phyloP scores from a whole-genome alignment of 31 red algal genomes.

The Asparagopsis taxiformis region DNA sequence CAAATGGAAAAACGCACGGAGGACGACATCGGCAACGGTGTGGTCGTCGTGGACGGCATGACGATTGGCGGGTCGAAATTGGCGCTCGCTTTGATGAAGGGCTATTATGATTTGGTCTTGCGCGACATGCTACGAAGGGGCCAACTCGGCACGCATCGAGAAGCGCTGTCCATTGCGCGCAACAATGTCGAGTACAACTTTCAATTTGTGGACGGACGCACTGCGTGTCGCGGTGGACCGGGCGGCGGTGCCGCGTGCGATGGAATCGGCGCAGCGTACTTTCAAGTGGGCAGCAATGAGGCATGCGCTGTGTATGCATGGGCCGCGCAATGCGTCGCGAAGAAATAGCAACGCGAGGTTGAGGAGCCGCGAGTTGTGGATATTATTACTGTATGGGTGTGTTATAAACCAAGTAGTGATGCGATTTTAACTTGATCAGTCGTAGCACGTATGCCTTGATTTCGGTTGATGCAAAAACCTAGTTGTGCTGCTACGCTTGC shows the following conservation, averaged over 20 bases:
- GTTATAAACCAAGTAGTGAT: too few relatives aligned
- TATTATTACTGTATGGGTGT: too few relatives aligned
- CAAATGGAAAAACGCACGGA: conserved; percentile 17
- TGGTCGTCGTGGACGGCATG: conserved; percentile 4
- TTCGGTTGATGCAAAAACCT: too few relatives aligned
- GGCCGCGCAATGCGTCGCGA: too few relatives aligned
- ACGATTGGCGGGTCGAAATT: conserved; percentile 18
- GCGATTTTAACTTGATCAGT: too few relatives aligned
- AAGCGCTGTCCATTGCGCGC: conserved; percentile 11
- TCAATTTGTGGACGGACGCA: conserved; percentile 21
- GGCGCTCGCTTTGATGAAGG: conserved; percentile 14
- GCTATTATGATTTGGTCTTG: conserved; percentile 47
- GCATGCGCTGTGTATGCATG: too few relatives aligned
- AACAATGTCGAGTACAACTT: conserved; percentile 55
- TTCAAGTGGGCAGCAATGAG: not conserved
- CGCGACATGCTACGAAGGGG: conserved; percentile 16
- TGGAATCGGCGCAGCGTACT: not conserved
- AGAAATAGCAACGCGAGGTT: too few relatives aligned
- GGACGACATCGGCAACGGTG: conserved; percentile 5
- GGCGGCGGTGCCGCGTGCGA: not conserved
- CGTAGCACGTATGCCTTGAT: too few relatives aligned
- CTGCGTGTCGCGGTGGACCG: not conserved
- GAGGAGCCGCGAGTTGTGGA: too few relatives aligned
- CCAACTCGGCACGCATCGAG: conserved; percentile 21
- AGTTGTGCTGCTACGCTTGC: too few relatives aligned